These are phyloP conservation scores for Carallia pectinifolia DNA, from an alignment of 345 rosid genomes.

Conservation along the genomic window DNA sequence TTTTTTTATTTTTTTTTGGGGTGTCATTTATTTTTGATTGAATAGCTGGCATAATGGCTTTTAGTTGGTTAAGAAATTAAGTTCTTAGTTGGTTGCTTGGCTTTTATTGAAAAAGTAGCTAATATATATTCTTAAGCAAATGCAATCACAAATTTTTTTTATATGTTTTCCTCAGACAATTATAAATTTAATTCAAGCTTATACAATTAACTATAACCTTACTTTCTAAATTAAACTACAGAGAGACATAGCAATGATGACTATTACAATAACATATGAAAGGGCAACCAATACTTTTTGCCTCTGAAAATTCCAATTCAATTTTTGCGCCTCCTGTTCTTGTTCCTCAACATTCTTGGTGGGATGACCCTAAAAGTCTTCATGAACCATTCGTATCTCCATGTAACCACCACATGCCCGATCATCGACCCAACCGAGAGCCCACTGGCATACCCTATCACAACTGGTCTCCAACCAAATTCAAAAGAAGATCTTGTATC, in stretches of 20 bases:
- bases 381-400: background rate
- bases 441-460: constrained; percentile 1
- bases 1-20: no score
- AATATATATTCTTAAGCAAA: background rate
- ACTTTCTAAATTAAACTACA: no score
- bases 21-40: no score
- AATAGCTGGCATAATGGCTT: no score
- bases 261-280: background rate
- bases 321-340: background rate
- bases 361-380: background rate
- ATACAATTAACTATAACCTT: no score
- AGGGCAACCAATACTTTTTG: no score
- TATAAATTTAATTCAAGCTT: constrained; percentile 14
- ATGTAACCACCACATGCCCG: background rate
- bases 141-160: constrained; percentile 9
- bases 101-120: no score
- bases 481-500: background rate
- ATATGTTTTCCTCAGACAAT: background rate
- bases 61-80: no score
- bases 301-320: background rate
- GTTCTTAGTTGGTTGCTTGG: no score
- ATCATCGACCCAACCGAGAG: background rate
- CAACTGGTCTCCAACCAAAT: constrained; percentile 2
- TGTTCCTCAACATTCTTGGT: background rate
- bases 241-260: background rate